Base-by-base conservation (phyloP, 2,329 filamentous ascomycete species). In the Aspergillus quadrilineatus region DNA sequence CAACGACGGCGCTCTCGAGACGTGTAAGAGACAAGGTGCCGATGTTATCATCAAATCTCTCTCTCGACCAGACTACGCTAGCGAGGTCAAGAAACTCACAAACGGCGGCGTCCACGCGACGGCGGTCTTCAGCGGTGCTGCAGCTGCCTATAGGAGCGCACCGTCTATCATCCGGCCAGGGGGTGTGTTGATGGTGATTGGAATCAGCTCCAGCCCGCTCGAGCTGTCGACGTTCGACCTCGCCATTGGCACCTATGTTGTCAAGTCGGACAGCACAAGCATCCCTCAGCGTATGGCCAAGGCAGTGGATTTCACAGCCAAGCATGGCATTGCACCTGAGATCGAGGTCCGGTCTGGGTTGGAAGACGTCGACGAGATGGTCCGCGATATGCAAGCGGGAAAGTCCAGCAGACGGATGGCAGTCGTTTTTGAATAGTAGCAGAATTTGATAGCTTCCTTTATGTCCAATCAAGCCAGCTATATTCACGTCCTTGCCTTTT, bases 331-430 rank as follows among this genome's bases (percentile, higher is more conserved):
- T n/a, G 43, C 43, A 15, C 52, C 44, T 8, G 44, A 49, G 37
- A 32, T 49, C 1, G 37, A 55, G 14, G 6, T 55, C n/a, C 44
- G 52, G n/a, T 14, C 26, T 26, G 50, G 50, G 1, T 5, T 49
- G 43, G 52, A 55, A 15, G 26, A 22, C 4, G 37, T 49, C 14
- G 44, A 48, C 9, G 44, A 26, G 14, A 55, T 49, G 52, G 17
- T 49, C 17, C 7, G 26, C 4, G 52, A 49, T 45, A 55, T 49
- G 46, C 15, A 39, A 17, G 46, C 46, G n/a, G 46, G 46, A 75
- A 92, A 89, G 37, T 43, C 49, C n/a, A 34, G n/a, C 3, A 42
- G n/a, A 15, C 12, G 49, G 15, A 51, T 51, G 28, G 49, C 49
- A 4, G 71, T 89, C 8, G 45, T 51, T 6, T 34, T 51, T 34